These are phyloP conservation scores for Perilla frutescens DNA, from an alignment of 257 asterid genomes.

Conservation along the genomic window DNA sequence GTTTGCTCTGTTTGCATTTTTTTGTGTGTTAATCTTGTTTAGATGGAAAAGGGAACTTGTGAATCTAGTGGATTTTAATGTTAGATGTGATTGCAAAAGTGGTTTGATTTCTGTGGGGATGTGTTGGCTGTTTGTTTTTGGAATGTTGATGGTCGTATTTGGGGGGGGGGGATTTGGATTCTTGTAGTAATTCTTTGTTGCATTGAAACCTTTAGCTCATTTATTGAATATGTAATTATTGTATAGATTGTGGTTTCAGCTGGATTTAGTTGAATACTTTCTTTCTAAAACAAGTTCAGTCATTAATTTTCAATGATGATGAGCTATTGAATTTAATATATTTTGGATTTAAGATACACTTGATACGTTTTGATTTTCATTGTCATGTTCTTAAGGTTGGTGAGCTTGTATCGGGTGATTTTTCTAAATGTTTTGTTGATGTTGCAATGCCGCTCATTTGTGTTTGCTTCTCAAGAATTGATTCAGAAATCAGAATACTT, in stretches of 20 bases:
- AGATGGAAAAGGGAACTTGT: neutral
- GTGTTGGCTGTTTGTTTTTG: neutral
- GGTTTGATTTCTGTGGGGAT: neutral
- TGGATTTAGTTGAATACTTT: neutral
- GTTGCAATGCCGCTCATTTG: neutral
- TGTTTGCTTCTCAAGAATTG: neutral
- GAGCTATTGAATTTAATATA: neutral
- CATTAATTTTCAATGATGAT: neutral
- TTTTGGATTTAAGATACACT: neutral
- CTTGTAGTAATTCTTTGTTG: conserved; percentile 4
- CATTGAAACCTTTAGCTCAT: neutral
- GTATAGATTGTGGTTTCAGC: neutral
- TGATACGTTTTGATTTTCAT: neutral
- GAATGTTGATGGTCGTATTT: conserved; percentile 18
- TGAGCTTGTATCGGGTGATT: conserved; percentile 24
- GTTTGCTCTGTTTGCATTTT: neutral
- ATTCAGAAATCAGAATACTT: neutral
- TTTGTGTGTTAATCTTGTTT: conserved; percentile 12
- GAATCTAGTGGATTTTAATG: conserved; percentile 17
- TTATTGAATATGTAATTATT: conserved; percentile 15
- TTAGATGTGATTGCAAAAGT: neutral
- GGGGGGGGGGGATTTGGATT: conserved; percentile 14
- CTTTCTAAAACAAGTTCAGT: conserved; percentile 24
- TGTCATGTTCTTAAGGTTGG: neutral
- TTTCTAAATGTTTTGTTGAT: conserved; percentile 9